These are phyloP conservation scores for Vigna radiata DNA, from an alignment of 306 rosid species.

Conservation along the genomic window DNA sequence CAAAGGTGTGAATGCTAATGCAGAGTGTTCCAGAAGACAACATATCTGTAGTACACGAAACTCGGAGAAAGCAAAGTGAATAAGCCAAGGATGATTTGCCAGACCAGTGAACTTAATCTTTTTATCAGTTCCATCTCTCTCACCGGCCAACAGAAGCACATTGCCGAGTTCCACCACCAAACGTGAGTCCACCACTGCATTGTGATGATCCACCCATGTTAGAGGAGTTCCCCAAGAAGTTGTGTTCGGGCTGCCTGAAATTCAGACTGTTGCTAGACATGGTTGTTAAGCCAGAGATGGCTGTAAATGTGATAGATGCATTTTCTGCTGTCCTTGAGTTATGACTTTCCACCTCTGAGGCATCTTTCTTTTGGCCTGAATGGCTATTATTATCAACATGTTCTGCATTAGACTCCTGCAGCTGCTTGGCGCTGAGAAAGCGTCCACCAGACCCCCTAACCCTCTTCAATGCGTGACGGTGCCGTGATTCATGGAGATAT, in stretches of 20 bases:
- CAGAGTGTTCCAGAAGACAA: conserved; percentile 16
- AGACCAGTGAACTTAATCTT: conserved; percentile 46
- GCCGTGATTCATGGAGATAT: conserved; percentile 94
- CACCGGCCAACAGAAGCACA: conserved; percentile 65
- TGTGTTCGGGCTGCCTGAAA: conserved; percentile 55
- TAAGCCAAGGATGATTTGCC: conserved; percentile 99
- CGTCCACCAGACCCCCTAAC: conserved; percentile 95
- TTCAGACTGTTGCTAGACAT: conserved; percentile 46
- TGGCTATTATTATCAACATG: conserved; percentile 7
- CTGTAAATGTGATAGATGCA: conserved; percentile 42
- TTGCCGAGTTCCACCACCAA: conserved; percentile 59
- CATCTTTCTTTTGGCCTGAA: conserved; percentile 48
- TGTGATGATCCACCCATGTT: conserved; percentile 57
- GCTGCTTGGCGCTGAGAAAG: conserved; percentile 75
- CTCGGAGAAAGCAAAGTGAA: conserved; percentile 41
- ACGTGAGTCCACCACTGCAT: conserved; percentile 59
- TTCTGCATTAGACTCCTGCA: conserved; percentile 45
- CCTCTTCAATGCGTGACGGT: conserved; percentile 82
- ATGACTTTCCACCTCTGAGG: conserved; percentile 45
- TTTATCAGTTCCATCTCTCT: conserved; percentile 40
- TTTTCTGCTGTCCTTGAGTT: conserved; percentile 48
- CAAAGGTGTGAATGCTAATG: conserved; percentile 34
- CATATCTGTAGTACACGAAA: conserved; percentile 1
- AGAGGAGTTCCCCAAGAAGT: conserved; percentile 54
- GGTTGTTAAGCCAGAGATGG: conserved; percentile 58